A percentile compares a stretch with the other conserved stretches of the same genome.
Conservation (phyloP, 2,329 filamentous ascomycete species). For the Neonectria faginata region DNA sequence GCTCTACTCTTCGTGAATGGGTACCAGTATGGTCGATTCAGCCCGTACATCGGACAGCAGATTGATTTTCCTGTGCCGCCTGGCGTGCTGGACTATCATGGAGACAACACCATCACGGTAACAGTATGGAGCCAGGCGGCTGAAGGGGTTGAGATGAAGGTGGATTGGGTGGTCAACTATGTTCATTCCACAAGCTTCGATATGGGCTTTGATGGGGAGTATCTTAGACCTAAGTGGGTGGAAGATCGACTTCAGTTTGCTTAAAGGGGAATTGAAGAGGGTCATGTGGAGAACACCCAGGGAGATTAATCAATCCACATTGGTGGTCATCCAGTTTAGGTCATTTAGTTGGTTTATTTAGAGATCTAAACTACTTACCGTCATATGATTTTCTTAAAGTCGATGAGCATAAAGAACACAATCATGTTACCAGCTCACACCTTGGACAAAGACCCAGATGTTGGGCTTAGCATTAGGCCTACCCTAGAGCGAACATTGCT, state of each 20-base stretch:
- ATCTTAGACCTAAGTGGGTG: conserved; percentile 64
- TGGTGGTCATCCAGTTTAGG: too few relatives aligned
- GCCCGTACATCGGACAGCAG: conserved; percentile 71
- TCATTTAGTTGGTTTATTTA: too few relatives aligned
- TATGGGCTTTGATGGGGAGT: conserved; percentile 59
- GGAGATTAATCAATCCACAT: background rate
- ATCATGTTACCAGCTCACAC: too few relatives aligned
- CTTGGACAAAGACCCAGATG: too few relatives aligned
- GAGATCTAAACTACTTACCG: too few relatives aligned
- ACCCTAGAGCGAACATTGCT: too few relatives aligned
- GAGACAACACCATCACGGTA: conserved; percentile 68
- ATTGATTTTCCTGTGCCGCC: conserved; percentile 69
- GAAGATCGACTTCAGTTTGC: conserved; percentile 53
- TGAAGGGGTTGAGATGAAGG: conserved; percentile 60
- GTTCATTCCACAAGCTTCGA: conserved; percentile 65
- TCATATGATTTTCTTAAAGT: too few relatives aligned
- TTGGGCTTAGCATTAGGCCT: too few relatives aligned
- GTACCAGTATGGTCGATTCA: conserved; percentile 72
- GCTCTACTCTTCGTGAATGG: conserved; percentile 73
- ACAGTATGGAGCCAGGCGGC: conserved; percentile 70
- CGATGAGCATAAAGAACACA: too few relatives aligned
- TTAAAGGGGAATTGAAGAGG: background rate
- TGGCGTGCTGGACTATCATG: conserved; percentile 68
- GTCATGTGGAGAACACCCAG: too few relatives aligned
- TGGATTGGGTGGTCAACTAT: conserved; percentile 66